phyloP scores from a whole-genome alignment of 257 asterid species.

The Haberlea rhodopensis region DNA sequence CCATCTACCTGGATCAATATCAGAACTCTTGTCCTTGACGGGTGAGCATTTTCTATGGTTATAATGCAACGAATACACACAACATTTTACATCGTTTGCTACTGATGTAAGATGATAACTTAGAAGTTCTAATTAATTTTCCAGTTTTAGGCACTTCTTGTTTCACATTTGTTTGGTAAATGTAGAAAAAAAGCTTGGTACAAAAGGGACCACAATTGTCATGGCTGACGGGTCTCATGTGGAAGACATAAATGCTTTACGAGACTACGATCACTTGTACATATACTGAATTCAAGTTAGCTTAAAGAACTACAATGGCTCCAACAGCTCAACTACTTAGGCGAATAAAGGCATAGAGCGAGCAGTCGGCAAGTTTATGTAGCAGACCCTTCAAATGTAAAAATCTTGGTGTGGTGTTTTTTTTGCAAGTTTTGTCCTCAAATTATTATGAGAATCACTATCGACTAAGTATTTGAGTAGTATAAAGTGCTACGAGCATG shows the following conservation, averaged over 20 bases:
- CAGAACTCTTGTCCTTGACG: conserved; percentile 65
- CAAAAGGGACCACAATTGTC: conserved; percentile 54
- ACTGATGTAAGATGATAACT: too few species aligned
- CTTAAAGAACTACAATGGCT: conserved; percentile 20
- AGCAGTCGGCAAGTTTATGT: background rate
- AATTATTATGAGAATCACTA: too few species aligned
- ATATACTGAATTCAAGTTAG: conserved; percentile 42
- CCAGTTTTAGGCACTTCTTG: too few species aligned
- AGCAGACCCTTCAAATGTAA: background rate
- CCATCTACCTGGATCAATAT: conserved; percentile 76
- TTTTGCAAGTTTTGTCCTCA: background rate
- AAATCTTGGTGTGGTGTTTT: background rate
- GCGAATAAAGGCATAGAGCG: background rate
- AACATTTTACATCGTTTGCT: too few species aligned
- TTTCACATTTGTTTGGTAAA: conserved; percentile 22
- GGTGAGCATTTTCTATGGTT: conserved; percentile 41
- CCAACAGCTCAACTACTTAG: conserved; percentile 11
- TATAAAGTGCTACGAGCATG: too few species aligned
- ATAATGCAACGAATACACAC: conserved; percentile 2
- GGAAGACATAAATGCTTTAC: conserved; percentile 64
- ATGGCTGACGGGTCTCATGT: conserved; percentile 71
- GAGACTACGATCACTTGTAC: conserved; percentile 82
- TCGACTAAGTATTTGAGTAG: too few species aligned
- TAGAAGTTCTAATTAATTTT: too few species aligned
- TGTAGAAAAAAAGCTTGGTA: conserved; percentile 68